Conservation (phyloP, 176 grass and related monocot species). For the Triticum monococcum region DNA sequence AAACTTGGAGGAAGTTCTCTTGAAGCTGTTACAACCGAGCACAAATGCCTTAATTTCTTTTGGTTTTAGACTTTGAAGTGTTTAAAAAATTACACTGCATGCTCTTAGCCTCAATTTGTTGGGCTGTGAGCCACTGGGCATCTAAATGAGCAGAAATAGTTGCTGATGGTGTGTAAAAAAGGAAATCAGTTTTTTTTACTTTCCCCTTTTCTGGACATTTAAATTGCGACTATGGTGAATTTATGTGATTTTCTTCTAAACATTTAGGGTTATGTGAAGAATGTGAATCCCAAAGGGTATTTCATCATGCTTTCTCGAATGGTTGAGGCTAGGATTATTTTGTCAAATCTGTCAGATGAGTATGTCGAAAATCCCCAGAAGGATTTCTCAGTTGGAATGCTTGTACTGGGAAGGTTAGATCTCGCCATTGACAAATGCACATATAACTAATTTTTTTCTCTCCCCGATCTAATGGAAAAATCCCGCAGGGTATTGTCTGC, state of each 20-base stretch:
- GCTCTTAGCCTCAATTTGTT: neutral
- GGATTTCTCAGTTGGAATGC: conserved; percentile 77
- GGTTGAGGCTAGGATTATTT: conserved; percentile 74
- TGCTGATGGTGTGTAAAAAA: neutral
- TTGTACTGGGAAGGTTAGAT: conserved; percentile 81
- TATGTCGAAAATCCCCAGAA: conserved; percentile 83
- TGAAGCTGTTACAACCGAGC: neutral
- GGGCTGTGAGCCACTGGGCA: neutral
- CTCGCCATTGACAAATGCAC: conserved; percentile 1
- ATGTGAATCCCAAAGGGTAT: conserved; percentile 80
- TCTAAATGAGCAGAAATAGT: neutral
- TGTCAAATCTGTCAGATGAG: conserved; percentile 87
- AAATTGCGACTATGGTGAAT: neutral
- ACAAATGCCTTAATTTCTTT: neutral
- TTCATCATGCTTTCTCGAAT: conserved; percentile 84
- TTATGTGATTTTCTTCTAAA: conserved; percentile 3
- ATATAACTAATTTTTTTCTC: conserved; percentile 5
- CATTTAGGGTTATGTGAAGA: conserved; percentile 93
- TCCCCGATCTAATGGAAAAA: conserved; percentile 20
- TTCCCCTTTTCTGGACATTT: neutral
- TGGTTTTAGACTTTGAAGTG: too few relatives aligned
- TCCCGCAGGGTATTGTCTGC: conserved; percentile 64
- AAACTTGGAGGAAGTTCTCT: neutral
- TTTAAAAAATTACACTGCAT: too few relatives aligned
- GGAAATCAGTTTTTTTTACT: neutral